phyloP scores from a whole-genome alignment of 192 early-diverging fungal species.

The Backusella liffmaniae region DNA sequence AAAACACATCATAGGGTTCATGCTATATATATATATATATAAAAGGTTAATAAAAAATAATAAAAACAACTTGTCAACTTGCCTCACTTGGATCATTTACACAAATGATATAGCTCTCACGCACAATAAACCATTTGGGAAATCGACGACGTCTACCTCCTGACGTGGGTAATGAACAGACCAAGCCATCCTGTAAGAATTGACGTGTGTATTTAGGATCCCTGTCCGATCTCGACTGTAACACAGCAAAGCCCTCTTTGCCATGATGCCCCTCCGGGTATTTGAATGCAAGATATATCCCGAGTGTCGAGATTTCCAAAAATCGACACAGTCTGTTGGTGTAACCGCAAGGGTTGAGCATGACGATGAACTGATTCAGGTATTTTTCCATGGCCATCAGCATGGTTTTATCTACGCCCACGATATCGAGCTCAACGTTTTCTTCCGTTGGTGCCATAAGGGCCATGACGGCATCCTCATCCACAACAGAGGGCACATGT shows the following conservation, averaged over 20 bases:
- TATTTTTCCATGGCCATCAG: slow-evolving; percentile 13
- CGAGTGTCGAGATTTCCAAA: slow-evolving; percentile 48
- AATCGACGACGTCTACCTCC: slow-evolving; percentile 20
- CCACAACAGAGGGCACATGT: neutral
- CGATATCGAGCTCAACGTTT: neutral
- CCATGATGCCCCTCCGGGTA: slow-evolving; percentile 50
- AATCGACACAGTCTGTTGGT: slow-evolving; percentile 50
- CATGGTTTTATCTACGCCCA: neutral
- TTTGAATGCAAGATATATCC: slow-evolving; percentile 25
- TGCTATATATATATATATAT: slow-evolving; percentile 26
- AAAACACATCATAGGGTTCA: slow-evolving; percentile 43
- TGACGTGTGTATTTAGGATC: slow-evolving; percentile 17
- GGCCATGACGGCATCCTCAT: slow-evolving; percentile 1
- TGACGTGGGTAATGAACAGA: neutral
- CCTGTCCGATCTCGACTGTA: slow-evolving; percentile 49
- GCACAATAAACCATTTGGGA: slow-evolving; percentile 68
- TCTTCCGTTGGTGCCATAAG: neutral
- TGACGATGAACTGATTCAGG: slow-evolving; percentile 39
- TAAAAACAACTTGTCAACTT: slow-evolving; percentile 17
- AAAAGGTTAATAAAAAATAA: neutral
- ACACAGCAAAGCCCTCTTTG: slow-evolving; percentile 64
- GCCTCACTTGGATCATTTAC: slow-evolving; percentile 44
- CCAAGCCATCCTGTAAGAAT: slow-evolving; percentile 10
- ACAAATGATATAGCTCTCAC: slow-evolving; percentile 56
- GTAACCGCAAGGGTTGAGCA: slow-evolving; percentile 36